phyloP scores from a whole-genome alignment of 805 yeast species.

The Wickerhamomyces pijperi region DNA sequence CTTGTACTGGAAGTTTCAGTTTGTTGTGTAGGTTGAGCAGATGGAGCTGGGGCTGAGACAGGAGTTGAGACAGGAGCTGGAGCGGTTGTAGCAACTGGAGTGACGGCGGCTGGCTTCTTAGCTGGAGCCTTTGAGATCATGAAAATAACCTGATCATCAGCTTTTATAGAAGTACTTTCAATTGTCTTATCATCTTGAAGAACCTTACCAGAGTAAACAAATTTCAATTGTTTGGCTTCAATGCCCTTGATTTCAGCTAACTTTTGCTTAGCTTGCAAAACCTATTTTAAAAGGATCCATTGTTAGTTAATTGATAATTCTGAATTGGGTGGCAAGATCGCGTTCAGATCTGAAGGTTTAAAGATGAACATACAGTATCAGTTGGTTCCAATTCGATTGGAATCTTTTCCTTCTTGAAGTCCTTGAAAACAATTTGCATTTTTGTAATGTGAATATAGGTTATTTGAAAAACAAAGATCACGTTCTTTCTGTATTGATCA shows the following conservation, averaged over 20 bases:
- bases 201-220: slow-evolving; percentile 88
- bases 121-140: slow-evolving; percentile 51
- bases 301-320: neutral
- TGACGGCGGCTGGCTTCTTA: slow-evolving; percentile 13
- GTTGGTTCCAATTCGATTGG: slow-evolving; percentile 63
- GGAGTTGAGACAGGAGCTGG: slow-evolving; percentile 12
- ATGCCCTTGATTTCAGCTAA: slow-evolving; percentile 60
- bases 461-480: no score
- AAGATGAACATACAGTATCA: slow-evolving; percentile 42
- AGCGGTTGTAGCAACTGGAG: slow-evolving; percentile 16
- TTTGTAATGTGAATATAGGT: neutral
- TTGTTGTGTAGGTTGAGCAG: slow-evolving; percentile 13
- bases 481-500: no score
- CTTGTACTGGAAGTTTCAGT: slow-evolving; percentile 5
- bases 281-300: slow-evolving; percentile 21
- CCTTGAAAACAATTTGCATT: slow-evolving; percentile 80
- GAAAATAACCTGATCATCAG: slow-evolving; percentile 78
- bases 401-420: slow-evolving; percentile 85
- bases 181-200: slow-evolving; percentile 74
- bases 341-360: neutral
- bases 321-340: neutral
- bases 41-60: slow-evolving; percentile 13
- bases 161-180: slow-evolving; percentile 64
- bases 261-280: slow-evolving; percentile 57
- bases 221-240: slow-evolving; percentile 66